Evolutionary conservation across 2,329 filamentous ascomycete species (phyloP).

Genomic region (Arachnopeziza araneosa): DNA sequence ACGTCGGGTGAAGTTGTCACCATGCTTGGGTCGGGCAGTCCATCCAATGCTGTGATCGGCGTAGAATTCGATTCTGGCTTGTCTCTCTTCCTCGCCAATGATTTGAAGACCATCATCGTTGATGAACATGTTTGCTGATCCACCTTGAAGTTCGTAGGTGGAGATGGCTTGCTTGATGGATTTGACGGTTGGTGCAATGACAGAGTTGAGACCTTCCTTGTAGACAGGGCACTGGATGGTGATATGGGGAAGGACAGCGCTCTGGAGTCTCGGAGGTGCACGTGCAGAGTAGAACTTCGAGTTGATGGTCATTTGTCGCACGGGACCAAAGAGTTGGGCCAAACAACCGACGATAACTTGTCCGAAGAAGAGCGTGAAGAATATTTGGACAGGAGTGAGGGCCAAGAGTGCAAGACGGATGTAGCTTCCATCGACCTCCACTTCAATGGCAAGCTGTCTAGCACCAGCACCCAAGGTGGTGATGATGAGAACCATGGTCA

Average conservation of each 20-base stretch:
- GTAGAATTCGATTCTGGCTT: slow-evolving; percentile 61
- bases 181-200: slow-evolving; percentile 72
- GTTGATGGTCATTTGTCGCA: slow-evolving; percentile 67
- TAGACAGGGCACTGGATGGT: slow-evolving; percentile 87
- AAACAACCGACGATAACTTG: slow-evolving; percentile 73
- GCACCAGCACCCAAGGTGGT: slow-evolving; percentile 64
- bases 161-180: slow-evolving; percentile 74
- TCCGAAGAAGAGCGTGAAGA: slow-evolving; percentile 77
- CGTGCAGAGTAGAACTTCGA: slow-evolving; percentile 77
- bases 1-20: slow-evolving; percentile 54
- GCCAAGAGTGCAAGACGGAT: slow-evolving; percentile 58
- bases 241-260: slow-evolving; percentile 58
- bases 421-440: slow-evolving; percentile 58
- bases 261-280: slow-evolving; percentile 57
- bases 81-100: slow-evolving; percentile 55
- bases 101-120: slow-evolving; percentile 72
- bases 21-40: slow-evolving; percentile 60
- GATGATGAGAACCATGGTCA: slow-evolving; percentile 61
- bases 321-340: slow-evolving; percentile 70
- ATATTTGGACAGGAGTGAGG: slow-evolving; percentile 66
- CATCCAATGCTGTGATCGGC: slow-evolving; percentile 64
- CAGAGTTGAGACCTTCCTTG: slow-evolving; percentile 71
- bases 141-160: slow-evolving; percentile 70
- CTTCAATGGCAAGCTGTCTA: slow-evolving; percentile 63
- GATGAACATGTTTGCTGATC: slow-evolving; percentile 72